These are phyloP conservation scores for Cicer cuneatum DNA, from an alignment of 306 rosid genomes.

Conservation along the genomic window DNA sequence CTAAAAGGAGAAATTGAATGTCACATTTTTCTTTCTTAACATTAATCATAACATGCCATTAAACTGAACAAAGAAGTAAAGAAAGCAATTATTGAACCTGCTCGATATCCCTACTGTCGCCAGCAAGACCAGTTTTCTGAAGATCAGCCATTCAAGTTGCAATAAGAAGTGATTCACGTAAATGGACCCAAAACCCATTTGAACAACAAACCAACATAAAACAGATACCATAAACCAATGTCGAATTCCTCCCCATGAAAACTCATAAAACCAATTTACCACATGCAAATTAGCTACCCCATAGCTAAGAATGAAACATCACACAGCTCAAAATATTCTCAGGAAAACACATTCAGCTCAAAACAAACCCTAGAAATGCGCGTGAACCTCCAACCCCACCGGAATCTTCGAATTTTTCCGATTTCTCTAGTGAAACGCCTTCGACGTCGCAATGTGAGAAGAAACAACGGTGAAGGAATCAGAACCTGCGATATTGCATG, in stretches of 20 bases:
- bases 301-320: conserved; percentile 43
- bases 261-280: conserved; percentile 38
- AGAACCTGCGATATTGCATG: conserved; percentile 50
- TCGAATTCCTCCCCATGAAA: conserved; percentile 66
- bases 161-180: conserved; percentile 53
- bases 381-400: conserved; percentile 41
- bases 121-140: conserved; percentile 60
- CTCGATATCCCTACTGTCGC: conserved; percentile 79
- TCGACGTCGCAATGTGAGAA: conserved; percentile 13
- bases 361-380: conserved; percentile 62
- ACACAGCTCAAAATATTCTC: background rate
- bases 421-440: background rate
- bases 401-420: conserved; percentile 19
- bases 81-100: conserved; percentile 61
- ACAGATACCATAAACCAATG: conserved; percentile 50
- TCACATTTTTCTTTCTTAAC: background rate
- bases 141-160: conserved; percentile 96
- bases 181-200: conserved; percentile 71
- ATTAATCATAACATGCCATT: background rate
- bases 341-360: conserved; percentile 43
- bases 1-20: background rate
- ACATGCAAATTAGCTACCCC: conserved; percentile 54
- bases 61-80: background rate
- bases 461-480: conserved; percentile 15
- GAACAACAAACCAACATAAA: conserved; percentile 57